Evolutionary conservation across 148 eudicot genomes (phyloP), one percentile per base, ranked within the genome.

Genomic region (Arctostaphylos glauca): DNA sequence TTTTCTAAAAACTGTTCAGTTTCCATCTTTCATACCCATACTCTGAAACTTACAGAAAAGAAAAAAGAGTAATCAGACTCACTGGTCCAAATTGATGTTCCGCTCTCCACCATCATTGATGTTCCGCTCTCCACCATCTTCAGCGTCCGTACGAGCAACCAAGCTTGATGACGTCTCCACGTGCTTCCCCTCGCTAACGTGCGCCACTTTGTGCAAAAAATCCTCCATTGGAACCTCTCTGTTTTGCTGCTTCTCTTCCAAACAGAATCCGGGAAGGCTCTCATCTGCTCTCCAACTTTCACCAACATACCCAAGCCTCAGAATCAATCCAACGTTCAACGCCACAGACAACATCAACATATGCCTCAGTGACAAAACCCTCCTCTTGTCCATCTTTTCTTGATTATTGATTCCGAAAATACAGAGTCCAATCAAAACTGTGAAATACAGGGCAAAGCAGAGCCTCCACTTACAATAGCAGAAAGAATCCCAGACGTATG

Each of bases 71-170:
- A 54, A n/a, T 31, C 44, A 53, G 60, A 89, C 97, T 89, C 85
- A 95, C 98, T 94, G 98, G 84, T 95, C 94, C 74, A 95, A 90
- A 82, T 92, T 87, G 81, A 95, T 88, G 67, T 89, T n/a, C n/a
- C n/a, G n/a, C 70, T 74, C 84, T 86, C 48, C n/a, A n/a, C n/a
- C n/a, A n/a, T n/a, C n/a, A 82, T 92, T 87, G 81, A 95, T 88
- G 67, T 89, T n/a, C n/a, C n/a, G n/a, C 70, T 62, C 80, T 41
- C 80, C 87, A 15, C 60, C 87, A 48, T 84, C 91, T 78, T 49
- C 84, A 81, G 47, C 78, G 21, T 60, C 81, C 60, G 15, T 14
- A 46, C 53, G 70, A 77, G 55, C 72, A 13, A 72, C 25, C 7
- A 56, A 41, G 47, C 83, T 66, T 21, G 81, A 49, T 4, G 80